Evolutionary conservation across 1,284 basidiomycete species (phyloP).

Genomic region (Sanghuangporus weigelae): DNA sequence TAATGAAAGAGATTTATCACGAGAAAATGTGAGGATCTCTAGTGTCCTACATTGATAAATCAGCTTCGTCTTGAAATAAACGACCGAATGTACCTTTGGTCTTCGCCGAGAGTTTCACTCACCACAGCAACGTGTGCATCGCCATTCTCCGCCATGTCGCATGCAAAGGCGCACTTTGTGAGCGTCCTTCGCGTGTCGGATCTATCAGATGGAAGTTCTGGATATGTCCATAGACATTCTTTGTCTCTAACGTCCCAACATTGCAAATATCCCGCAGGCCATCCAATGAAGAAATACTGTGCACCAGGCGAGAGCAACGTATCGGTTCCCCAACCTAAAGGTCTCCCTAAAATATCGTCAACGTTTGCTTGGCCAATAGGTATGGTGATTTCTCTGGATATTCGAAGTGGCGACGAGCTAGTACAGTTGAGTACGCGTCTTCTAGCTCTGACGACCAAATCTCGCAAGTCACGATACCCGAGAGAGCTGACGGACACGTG

Average conservation of each 20-base stretch:
- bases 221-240: slow-evolving; percentile 7
- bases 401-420: background rate
- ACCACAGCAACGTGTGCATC: slow-evolving; percentile 7
- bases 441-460: slow-evolving; percentile 3
- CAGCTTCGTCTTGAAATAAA: background rate
- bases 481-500: background rate
- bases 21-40: slow-evolving; percentile 3
- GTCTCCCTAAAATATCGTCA: slow-evolving; percentile 1
- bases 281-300: slow-evolving; percentile 6
- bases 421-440: background rate
- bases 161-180: background rate
- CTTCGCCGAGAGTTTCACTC: background rate
- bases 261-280: slow-evolving; percentile 11
- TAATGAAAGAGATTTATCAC: background rate
- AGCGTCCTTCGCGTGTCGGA: background rate
- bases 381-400: background rate
- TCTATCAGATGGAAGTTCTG: background rate
- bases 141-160: slow-evolving; percentile 2
- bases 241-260: slow-evolving; percentile 6
- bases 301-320: slow-evolving; percentile 7
- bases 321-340: slow-evolving; percentile 4
- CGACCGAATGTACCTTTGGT: background rate
- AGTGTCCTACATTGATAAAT: background rate
- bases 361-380: background rate
- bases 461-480: background rate